phyloP scores from a whole-genome alignment of 2,329 filamentous ascomycete species.

The Sclerotinia minor region DNA sequence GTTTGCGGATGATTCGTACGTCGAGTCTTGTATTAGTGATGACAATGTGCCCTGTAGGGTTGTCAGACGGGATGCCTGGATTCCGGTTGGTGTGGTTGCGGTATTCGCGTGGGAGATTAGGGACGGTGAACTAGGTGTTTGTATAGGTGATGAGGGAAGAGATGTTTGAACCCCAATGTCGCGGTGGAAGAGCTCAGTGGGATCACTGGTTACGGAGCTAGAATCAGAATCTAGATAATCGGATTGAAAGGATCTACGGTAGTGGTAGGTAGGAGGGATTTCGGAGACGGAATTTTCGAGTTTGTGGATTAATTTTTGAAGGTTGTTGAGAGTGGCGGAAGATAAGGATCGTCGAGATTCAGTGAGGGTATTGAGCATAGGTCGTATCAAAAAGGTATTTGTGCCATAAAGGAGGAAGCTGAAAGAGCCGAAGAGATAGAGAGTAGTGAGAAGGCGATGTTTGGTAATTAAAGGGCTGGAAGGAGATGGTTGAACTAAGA shows the following conservation, averaged over 20 bases:
- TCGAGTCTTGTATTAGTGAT: slow-evolving; percentile 50
- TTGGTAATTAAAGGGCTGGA: slow-evolving; percentile 62
- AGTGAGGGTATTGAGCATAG: slow-evolving; percentile 54
- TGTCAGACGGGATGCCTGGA: slow-evolving; percentile 45
- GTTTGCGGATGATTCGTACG: slow-evolving; percentile 31
- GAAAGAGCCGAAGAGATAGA: slow-evolving; percentile 58
- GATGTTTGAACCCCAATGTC: slow-evolving; percentile 80
- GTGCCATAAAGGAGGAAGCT: slow-evolving; percentile 69
- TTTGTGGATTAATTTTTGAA: slow-evolving; percentile 52
- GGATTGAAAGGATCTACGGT: slow-evolving; percentile 37
- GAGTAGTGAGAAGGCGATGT: slow-evolving; percentile 56
- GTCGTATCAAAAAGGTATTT: slow-evolving; percentile 67
- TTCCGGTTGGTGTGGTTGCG: slow-evolving; percentile 34
- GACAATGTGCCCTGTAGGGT: slow-evolving; percentile 53
- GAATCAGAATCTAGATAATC: slow-evolving; percentile 49
- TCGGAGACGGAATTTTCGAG: slow-evolving; percentile 61
- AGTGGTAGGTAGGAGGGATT: slow-evolving; percentile 49
- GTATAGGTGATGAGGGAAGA: slow-evolving; percentile 41
- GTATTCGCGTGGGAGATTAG: slow-evolving; percentile 32
- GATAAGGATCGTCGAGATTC: slow-evolving; percentile 55
- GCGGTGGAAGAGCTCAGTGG: slow-evolving; percentile 77
- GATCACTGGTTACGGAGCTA: slow-evolving; percentile 47
- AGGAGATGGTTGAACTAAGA: slow-evolving; percentile 57
- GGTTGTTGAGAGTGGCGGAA: slow-evolving; percentile 49
- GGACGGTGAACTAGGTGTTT: slow-evolving; percentile 34